These are phyloP conservation scores for Babesia bovis DNA, from an alignment of 169 alveolate species.

Conservation along the genomic window DNA sequence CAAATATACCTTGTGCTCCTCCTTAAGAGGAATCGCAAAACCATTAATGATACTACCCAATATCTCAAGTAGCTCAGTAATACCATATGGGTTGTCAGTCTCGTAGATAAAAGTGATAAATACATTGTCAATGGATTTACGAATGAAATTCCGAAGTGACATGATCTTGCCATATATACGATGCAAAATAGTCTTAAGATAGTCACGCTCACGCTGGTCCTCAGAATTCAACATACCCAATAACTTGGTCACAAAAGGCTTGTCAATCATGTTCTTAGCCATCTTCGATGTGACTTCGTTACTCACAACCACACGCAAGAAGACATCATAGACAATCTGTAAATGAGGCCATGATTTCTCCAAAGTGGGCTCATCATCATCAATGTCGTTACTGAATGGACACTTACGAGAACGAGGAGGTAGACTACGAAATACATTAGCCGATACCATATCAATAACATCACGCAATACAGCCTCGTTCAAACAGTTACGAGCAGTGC, in stretches of 20 bases:
- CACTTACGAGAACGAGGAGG: constrained; percentile 27
- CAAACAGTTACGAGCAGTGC: constrained; percentile 76
- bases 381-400: constrained; percentile 65
- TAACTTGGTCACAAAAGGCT: constrained; percentile 79
- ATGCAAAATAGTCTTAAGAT: constrained; percentile 92
- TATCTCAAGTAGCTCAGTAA: constrained; percentile 93
- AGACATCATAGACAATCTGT: constrained; percentile 84
- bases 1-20: constrained; percentile 95
- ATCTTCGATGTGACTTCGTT: constrained; percentile 84
- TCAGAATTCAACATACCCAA: constrained; percentile 89
- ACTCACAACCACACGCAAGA: constrained; percentile 84
- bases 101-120: constrained; percentile 91
- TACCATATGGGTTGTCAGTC: constrained; percentile 92
- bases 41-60: constrained; percentile 94
- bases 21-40: constrained; percentile 96
- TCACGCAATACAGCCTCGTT: constrained; percentile 77
- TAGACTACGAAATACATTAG: constrained; percentile 77
- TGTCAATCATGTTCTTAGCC: constrained; percentile 84
- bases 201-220: constrained; percentile 95
- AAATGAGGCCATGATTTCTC: constrained; percentile 84
- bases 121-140: constrained; percentile 93
- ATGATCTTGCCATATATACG: constrained; percentile 91
- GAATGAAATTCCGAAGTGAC: constrained; percentile 84
- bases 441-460: constrained; percentile 80
- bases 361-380: constrained; percentile 85